Conservation (phyloP, 768 basidiomycete genomes). For the Russula dissimulans region DNA sequence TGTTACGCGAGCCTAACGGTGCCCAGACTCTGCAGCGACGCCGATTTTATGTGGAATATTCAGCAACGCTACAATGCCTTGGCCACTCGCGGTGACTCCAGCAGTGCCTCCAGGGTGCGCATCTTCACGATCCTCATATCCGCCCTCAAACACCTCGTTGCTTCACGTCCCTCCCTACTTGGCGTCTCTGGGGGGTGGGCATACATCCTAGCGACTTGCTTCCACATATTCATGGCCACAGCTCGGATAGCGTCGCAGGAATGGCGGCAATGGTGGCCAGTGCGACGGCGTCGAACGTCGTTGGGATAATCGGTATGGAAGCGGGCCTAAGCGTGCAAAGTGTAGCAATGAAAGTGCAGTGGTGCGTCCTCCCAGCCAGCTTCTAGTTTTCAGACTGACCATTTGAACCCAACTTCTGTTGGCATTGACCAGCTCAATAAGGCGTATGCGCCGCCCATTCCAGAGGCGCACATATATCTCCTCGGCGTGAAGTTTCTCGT, state of each 20-base stretch:
- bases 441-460: slow-evolving; percentile 87
- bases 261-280: slow-evolving; percentile 75
- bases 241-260: too few relatives aligned
- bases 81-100: slow-evolving; percentile 41
- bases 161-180: slow-evolving; percentile 29
- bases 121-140: slow-evolving; percentile 66
- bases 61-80: too few relatives aligned
- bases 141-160: slow-evolving; percentile 79
- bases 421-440: slow-evolving; percentile 99
- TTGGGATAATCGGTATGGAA: too few relatives aligned
- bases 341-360: slow-evolving; percentile 83
- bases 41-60: too few relatives aligned
- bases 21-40: too few relatives aligned
- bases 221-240: slow-evolving; percentile 28
- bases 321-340: slow-evolving; percentile 34
- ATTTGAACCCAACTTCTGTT: background rate
- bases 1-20: too few relatives aligned
- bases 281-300: slow-evolving; percentile 39
- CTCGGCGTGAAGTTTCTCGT: slow-evolving; percentile 83
- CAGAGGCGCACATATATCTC: slow-evolving; percentile 90
- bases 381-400: background rate
- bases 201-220: slow-evolving; percentile 24
- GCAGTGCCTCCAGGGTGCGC: slow-evolving; percentile 51
- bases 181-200: slow-evolving; percentile 49
- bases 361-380: slow-evolving; percentile 38